phyloP scores from a whole-genome alignment of 805 yeast genomes.

The Kregervanrija fluxuum region DNA sequence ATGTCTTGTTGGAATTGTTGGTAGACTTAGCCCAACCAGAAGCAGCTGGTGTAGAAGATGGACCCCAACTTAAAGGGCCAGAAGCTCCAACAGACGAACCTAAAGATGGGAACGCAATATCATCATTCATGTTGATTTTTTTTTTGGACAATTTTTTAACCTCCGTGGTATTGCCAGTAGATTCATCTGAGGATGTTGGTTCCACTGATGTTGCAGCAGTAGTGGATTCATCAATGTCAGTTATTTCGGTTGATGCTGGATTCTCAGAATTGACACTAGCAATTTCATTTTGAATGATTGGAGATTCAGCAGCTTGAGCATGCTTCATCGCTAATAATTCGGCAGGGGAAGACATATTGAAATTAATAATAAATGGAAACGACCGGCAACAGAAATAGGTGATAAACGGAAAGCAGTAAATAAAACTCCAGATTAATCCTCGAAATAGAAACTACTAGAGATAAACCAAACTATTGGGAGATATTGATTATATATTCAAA shows the following conservation, averaged over 20 bases:
- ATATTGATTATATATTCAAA: no score
- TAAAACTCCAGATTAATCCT: no score
- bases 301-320: constrained; percentile 18
- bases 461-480: no score
- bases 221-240: constrained; percentile 8
- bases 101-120: constrained; percentile 58
- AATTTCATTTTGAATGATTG: constrained; percentile 10
- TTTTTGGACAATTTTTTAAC: constrained; percentile 2
- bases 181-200: constrained; percentile 1
- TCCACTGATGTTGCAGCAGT: constrained; percentile 4
- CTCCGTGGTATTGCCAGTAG: constrained; percentile 1
- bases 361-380: background rate
- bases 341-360: constrained; percentile 33
- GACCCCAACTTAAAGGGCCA: constrained; percentile 29
- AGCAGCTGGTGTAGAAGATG: constrained; percentile 11
- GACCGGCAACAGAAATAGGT: constrained; percentile 1
- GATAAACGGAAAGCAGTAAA: background rate
- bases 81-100: constrained; percentile 38
- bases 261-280: constrained; percentile 1
- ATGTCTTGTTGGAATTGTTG: constrained; percentile 18
- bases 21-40: constrained; percentile 15
- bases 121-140: constrained; percentile 34
- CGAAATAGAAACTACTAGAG: no score
- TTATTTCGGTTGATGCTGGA: constrained; percentile 7
- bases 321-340: constrained; percentile 32